A percentile compares a stretch with the other conserved stretches of the same genome.
These are phyloP conservation scores for Casuarina glauca DNA, from an alignment of 306 rosid species.

Conservation along the genomic window DNA sequence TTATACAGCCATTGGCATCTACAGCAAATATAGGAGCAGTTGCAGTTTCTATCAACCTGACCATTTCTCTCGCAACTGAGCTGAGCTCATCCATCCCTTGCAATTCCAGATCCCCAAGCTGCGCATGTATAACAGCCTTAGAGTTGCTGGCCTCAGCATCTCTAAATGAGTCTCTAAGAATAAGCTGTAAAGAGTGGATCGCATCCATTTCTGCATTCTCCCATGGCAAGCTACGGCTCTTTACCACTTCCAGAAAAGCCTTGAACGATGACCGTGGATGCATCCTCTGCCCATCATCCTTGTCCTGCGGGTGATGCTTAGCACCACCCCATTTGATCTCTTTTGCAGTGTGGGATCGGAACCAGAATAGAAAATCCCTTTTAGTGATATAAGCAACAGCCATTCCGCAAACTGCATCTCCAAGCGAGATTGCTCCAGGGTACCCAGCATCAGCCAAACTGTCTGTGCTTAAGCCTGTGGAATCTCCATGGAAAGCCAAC, in stretches of 20 bases:
- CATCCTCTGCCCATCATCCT: slow-evolving; percentile 97
- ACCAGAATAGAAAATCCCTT: slow-evolving; percentile 89
- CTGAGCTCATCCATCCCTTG: slow-evolving; percentile 92
- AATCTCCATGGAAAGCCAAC: slow-evolving; percentile 76
- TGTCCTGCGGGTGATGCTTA: slow-evolving; percentile 97
- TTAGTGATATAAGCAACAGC: slow-evolving; percentile 90
- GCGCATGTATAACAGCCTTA: slow-evolving; percentile 68
- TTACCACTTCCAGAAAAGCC: slow-evolving; percentile 95
- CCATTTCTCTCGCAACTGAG: slow-evolving; percentile 99
- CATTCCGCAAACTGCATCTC: slow-evolving; percentile 95
- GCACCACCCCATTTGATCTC: slow-evolving; percentile 99
- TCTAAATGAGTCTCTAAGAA: slow-evolving; percentile 81
- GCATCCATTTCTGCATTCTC: slow-evolving; percentile 98
- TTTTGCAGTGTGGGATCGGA: slow-evolving; percentile 86
- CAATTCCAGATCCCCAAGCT: slow-evolving; percentile 48
- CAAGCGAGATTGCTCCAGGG: slow-evolving; percentile 84
- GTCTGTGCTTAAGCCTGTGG: slow-evolving; percentile 96
- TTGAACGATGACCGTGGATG: slow-evolving; percentile 97
- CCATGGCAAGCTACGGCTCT: slow-evolving; percentile 95
- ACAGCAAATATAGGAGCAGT: slow-evolving; percentile 98
- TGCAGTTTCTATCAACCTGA: slow-evolving; percentile 96
- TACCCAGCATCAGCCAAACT: slow-evolving; percentile 95
- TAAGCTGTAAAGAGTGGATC: slow-evolving; percentile 95
- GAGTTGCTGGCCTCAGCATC: slow-evolving; percentile 61
- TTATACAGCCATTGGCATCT: slow-evolving; percentile 75